Conservation (phyloP, 805 yeast genomes). For the Yamadazyma akitaensis region DNA sequence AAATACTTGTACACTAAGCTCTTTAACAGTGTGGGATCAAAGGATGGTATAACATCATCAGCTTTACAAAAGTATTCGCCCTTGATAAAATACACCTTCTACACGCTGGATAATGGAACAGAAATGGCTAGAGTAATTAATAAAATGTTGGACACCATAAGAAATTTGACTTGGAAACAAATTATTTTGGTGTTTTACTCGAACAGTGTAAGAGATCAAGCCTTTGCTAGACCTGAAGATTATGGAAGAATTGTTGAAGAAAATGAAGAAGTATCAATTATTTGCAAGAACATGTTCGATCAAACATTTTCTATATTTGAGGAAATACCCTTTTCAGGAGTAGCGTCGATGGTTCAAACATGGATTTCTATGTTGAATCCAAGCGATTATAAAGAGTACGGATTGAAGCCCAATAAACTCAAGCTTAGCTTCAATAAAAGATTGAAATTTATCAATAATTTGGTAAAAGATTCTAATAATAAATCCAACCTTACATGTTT, state of each 20-base stretch:
- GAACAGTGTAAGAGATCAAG: slow-evolving; percentile 31
- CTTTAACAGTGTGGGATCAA: slow-evolving; percentile 19
- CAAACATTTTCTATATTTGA: slow-evolving; percentile 29
- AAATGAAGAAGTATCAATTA: slow-evolving; percentile 21
- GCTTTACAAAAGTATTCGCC: slow-evolving; percentile 31
- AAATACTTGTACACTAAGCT: slow-evolving; percentile 23
- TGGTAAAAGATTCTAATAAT: slow-evolving; percentile 27
- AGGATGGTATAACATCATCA: slow-evolving; percentile 24
- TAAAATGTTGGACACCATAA: slow-evolving; percentile 24
- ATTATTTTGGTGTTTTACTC: slow-evolving; percentile 31
- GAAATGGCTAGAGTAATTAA: slow-evolving; percentile 20
- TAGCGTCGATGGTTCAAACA: slow-evolving; percentile 18
- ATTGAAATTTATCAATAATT: slow-evolving; percentile 25
- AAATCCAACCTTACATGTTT: slow-evolving; percentile 29
- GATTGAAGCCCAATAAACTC: slow-evolving; percentile 27
- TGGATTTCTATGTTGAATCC: slow-evolving; percentile 35
- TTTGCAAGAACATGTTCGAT: slow-evolving; percentile 31
- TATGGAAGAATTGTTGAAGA: slow-evolving; percentile 23
- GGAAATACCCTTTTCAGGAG: slow-evolving; percentile 17
- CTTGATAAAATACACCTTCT: slow-evolving; percentile 31
- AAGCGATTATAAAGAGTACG: slow-evolving; percentile 33
- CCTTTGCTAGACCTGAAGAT: slow-evolving; percentile 35
- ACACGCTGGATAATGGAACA: slow-evolving; percentile 22
- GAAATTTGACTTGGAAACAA: slow-evolving; percentile 35
- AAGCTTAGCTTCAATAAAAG: slow-evolving; percentile 36